Evolutionary conservation across 1,284 basidiomycete genomes (phyloP), one percentile per base, ranked within the genome.

Genomic region (Ceratobasidium sp.): DNA sequence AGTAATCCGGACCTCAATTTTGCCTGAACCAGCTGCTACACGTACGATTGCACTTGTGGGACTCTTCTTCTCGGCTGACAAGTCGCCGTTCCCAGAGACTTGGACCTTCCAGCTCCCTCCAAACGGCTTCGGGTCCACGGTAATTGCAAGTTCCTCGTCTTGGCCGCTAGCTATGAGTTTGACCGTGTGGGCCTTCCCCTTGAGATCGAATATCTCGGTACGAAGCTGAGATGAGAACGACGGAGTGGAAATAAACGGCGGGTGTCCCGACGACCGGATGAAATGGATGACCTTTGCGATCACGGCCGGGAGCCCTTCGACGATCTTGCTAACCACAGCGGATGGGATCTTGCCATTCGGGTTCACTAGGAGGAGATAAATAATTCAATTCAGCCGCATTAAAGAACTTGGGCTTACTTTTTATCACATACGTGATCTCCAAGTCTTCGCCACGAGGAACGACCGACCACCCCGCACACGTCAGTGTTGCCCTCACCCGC

Each of bases 391-490:
- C 43, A 14, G 43, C 7, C 19, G 13, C 4, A 46, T 16, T 19
- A 46, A 46, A 14, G 4, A 13, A 19, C 43, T 14, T 19, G 29
- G 27, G 75, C 76, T 64, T 31, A 77, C 77, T 76, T 58, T 78
- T 77, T 46, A 77, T 75, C 24, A 78, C 65, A 66, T 78, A 78
- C 39, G 72, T 62, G 37, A 78, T 75, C 43, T 78, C 76, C 16
- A 76, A 74, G 46, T 74, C 76, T 24, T 72, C 56, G 4, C 76
- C 76, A 9, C 62, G 54, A 7, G 74, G 77, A n/a, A 46, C 48
- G 16, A 78, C 62, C 34, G 64, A 68, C 76, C 76, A 78, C 16
- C 77, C 77, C 0, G 75, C 77, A 48, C 75, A 69, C 19, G 75
- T 77, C 24, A 78, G 59, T 22, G 73, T 77, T 14, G 75, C 77